Evolutionary conservation across 106 monocot species (phyloP).

Genomic region (Dioscorea alata): DNA sequence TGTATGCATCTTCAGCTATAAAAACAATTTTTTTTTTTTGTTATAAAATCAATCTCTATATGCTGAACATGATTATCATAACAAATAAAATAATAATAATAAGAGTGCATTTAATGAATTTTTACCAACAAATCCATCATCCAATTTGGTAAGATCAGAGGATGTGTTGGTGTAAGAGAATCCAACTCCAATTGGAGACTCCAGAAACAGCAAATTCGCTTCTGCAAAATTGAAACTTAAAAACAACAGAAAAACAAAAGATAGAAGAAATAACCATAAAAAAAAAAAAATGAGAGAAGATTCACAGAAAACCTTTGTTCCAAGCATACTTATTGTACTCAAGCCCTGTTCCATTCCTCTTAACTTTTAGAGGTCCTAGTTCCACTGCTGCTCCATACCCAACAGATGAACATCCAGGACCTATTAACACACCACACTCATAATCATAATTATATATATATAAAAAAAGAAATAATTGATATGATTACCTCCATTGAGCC

Average conservation of each 20-base stretch:
- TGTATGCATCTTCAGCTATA: constrained; percentile 68
- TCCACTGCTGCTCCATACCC: constrained; percentile 84
- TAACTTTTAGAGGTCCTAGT: constrained; percentile 66
- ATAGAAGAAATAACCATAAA: neutral
- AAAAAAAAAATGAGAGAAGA: neutral
- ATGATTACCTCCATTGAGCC: constrained; percentile 80
- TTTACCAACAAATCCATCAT: constrained; percentile 78
- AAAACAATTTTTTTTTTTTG: neutral
- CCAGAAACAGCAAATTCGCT: constrained; percentile 73
- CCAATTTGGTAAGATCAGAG: constrained; percentile 52
- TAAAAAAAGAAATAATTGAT: neutral
- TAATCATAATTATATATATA: neutral
- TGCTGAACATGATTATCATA: too few relatives aligned
- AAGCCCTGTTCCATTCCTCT: constrained; percentile 52
- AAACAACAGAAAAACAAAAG: neutral
- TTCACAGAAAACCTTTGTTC: constrained; percentile 49
- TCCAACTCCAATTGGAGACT: constrained; percentile 67
- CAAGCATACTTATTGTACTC: constrained; percentile 81
- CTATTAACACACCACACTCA: constrained; percentile 15
- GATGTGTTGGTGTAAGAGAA: constrained; percentile 73
- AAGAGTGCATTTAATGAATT: neutral
- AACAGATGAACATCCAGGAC: constrained; percentile 86
- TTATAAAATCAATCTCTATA: neutral
- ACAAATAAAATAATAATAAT: neutral
- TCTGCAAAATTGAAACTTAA: constrained; percentile 23